Evolutionary conservation across 805 yeast species (phyloP).

Genomic region (Suhomyces vadensis): DNA sequence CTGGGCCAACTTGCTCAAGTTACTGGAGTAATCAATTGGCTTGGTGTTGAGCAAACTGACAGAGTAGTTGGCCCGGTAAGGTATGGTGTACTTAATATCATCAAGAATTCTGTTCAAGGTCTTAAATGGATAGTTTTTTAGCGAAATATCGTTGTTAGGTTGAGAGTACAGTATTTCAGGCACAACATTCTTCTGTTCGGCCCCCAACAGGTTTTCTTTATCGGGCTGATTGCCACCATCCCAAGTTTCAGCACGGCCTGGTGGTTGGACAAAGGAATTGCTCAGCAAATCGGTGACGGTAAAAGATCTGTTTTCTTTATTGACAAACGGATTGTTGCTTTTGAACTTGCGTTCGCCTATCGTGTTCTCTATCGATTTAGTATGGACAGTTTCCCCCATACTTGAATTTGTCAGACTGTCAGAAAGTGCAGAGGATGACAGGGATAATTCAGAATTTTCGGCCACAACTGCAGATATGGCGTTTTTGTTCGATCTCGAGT

Average conservation of each 20-base stretch:
- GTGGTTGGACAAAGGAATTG: not conserved
- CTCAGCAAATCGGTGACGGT: not conserved
- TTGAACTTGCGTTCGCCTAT: slow-evolving; percentile 2
- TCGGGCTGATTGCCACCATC: not conserved
- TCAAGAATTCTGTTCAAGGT: slow-evolving; percentile 68
- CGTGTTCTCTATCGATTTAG: not conserved
- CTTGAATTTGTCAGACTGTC: not conserved
- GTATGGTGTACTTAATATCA: slow-evolving; percentile 45
- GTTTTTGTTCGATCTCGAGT: slow-evolving; percentile 1
- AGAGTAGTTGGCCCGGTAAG: slow-evolving; percentile 11
- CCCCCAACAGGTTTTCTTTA: not conserved
- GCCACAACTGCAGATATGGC: not conserved
- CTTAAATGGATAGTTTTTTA: slow-evolving; percentile 44
- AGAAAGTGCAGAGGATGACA: not conserved
- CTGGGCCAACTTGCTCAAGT: slow-evolving; percentile 17
- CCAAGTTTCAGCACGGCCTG: not conserved
- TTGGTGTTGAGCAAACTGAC: slow-evolving; percentile 26
- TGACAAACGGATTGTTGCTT: slow-evolving; percentile 13
- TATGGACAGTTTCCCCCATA: not conserved
- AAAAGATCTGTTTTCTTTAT: not conserved
- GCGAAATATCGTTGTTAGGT: not conserved
- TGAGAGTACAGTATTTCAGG: not conserved
- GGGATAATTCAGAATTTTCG: not conserved
- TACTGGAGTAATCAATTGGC: slow-evolving; percentile 40
- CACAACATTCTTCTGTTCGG: not conserved